Conservation (phyloP, 495 filamentous ascomycete species). For the Lasiosphaeria miniovina region DNA sequence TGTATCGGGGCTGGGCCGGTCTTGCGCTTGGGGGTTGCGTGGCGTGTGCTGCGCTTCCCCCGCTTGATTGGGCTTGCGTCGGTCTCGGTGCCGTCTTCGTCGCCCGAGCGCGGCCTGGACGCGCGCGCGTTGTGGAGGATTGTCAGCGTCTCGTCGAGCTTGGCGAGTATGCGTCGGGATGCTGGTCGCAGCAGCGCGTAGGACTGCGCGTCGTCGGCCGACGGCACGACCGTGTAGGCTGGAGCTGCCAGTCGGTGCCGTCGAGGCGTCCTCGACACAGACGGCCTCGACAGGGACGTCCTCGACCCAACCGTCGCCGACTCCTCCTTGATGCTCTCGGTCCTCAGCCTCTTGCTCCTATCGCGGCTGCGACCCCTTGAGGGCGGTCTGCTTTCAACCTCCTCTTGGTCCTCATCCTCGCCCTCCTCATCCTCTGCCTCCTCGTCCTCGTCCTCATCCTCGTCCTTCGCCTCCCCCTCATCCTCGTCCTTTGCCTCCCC, state of each 20-base stretch:
- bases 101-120: slow-evolving; percentile 33
- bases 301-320: no score
- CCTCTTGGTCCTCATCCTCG: slow-evolving; percentile 10
- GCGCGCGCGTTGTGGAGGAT: slow-evolving; percentile 63
- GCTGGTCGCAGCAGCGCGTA: slow-evolving; percentile 59
- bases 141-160: slow-evolving; percentile 63
- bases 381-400: slow-evolving; percentile 5
- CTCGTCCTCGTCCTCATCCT: background rate
- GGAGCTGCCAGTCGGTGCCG: slow-evolving; percentile 1
- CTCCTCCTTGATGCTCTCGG: no score
- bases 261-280: background rate
- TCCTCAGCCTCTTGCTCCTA: background rate
- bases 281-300: no score
- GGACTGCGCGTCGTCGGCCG: slow-evolving; percentile 57
- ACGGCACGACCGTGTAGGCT: slow-evolving; percentile 26
- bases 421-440: slow-evolving; percentile 15
- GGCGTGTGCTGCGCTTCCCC: no score
- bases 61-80: no score
- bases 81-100: slow-evolving; percentile 15
- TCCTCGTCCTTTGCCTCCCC: slow-evolving; percentile 13
- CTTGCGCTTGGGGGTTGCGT: no score
- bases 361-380: background rate
- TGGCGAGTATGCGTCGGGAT: slow-evolving; percentile 59
- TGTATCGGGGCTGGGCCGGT: no score
- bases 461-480: slow-evolving; percentile 10